These are phyloP conservation scores for Coleophoma eucalyptorum DNA, from an alignment of 2,329 filamentous ascomycete species.

Conservation along the genomic window DNA sequence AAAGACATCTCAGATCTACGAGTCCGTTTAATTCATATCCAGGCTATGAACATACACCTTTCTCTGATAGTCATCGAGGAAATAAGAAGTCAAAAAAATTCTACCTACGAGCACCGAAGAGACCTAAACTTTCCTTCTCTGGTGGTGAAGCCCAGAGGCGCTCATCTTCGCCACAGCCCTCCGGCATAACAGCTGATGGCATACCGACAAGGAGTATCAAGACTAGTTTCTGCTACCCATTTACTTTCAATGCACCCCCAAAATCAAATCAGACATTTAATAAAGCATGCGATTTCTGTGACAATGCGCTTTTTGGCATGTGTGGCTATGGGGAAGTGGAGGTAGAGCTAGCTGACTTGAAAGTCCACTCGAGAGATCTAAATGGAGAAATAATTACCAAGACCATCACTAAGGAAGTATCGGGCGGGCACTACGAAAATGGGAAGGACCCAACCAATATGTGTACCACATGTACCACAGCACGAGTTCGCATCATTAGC, in stretches of 20 bases:
- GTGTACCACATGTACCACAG: slow-evolving; percentile 21
- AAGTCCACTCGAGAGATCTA: background rate
- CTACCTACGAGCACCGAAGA: background rate
- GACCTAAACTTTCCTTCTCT: background rate
- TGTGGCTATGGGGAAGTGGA: slow-evolving; percentile 11
- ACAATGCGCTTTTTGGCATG: slow-evolving; percentile 20
- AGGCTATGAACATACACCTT: background rate
- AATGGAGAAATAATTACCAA: background rate
- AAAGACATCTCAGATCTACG: background rate
- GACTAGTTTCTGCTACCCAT: slow-evolving; percentile 23
- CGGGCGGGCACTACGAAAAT: slow-evolving; percentile 10
- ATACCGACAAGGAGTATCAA: slow-evolving; percentile 11
- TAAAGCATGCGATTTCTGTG: slow-evolving; percentile 18
- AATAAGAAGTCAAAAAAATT: background rate
- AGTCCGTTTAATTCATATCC: background rate
- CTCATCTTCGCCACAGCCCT: background rate
- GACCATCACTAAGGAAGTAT: slow-evolving; percentile 11
- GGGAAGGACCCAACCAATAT: slow-evolving; percentile 14
- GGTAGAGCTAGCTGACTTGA: slow-evolving; percentile 5
- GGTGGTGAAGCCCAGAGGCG: no score
- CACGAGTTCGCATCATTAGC: slow-evolving; percentile 11
- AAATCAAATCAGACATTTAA: slow-evolving; percentile 1
- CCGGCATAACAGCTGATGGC: background rate
- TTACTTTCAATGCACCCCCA: slow-evolving; percentile 19
- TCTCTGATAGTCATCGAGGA: background rate